Evolutionary conservation across 176 grass and related monocot genomes (phyloP).

Genomic region (Oryza australiensis): DNA sequence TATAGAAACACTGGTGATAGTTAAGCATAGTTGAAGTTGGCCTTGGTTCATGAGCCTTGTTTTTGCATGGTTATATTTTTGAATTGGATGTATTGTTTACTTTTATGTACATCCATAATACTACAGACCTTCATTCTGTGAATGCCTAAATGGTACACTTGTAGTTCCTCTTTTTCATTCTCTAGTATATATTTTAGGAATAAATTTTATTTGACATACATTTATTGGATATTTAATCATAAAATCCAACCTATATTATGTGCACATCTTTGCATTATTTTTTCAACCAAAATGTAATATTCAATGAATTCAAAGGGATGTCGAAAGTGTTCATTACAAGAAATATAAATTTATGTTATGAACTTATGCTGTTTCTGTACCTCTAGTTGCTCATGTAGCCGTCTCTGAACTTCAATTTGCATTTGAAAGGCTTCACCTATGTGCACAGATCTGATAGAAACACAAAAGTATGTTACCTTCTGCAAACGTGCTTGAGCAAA

Average conservation of each 20-base stretch:
- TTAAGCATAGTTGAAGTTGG: conserved; percentile 5
- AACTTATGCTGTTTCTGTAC: conserved; percentile 36
- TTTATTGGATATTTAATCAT: conserved; percentile 23
- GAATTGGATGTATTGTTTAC: background rate
- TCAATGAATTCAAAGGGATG: conserved; percentile 9
- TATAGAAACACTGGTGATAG: background rate
- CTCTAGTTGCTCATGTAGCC: conserved; percentile 92
- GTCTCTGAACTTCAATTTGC: conserved; percentile 97
- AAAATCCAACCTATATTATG: conserved; percentile 16
- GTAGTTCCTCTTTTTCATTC: background rate
- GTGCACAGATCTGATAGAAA: conserved; percentile 74
- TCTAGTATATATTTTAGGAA: conserved; percentile 16
- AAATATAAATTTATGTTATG: conserved; percentile 7
- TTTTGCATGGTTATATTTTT: background rate
- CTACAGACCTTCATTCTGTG: background rate
- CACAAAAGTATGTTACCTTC: conserved; percentile 33
- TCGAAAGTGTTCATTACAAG: background rate
- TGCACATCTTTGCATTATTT: background rate
- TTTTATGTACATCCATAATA: conserved; percentile 2
- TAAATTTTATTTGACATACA: background rate
- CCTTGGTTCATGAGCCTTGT: background rate
- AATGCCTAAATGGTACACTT: background rate
- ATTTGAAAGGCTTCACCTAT: conserved; percentile 97
- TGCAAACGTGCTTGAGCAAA: conserved; percentile 31
- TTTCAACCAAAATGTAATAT: background rate